Conservation (phyloP, 805 yeast genomes). For the Candida manassasensis region DNA sequence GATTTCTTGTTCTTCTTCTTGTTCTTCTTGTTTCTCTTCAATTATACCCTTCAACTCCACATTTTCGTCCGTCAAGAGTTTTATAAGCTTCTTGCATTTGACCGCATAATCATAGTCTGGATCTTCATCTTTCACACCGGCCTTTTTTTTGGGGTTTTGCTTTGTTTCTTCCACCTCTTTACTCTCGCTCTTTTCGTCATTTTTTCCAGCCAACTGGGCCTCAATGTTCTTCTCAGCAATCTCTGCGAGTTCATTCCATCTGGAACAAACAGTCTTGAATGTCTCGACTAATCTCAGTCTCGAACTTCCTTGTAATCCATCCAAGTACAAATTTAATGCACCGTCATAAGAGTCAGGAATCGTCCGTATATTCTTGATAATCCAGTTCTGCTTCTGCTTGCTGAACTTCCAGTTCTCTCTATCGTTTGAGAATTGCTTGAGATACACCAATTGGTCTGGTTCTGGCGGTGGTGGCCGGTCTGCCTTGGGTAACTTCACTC, state of each 20-base stretch:
- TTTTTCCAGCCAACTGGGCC: slow-evolving; percentile 26
- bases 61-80: slow-evolving; percentile 30
- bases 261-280: slow-evolving; percentile 40
- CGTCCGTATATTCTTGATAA: slow-evolving; percentile 53
- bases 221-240: slow-evolving; percentile 39
- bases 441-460: slow-evolving; percentile 65
- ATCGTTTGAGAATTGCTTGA: slow-evolving; percentile 55
- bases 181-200: slow-evolving; percentile 14
- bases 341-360: slow-evolving; percentile 52
- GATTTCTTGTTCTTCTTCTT: slow-evolving; percentile 40
- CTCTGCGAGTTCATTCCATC: slow-evolving; percentile 53
- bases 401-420: slow-evolving; percentile 73
- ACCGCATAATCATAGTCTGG: slow-evolving; percentile 37
- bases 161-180: slow-evolving; percentile 16
- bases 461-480: slow-evolving; percentile 73
- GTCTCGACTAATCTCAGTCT: slow-evolving; percentile 51
- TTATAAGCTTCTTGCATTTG: slow-evolving; percentile 35
- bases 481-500: slow-evolving; percentile 62
- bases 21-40: slow-evolving; percentile 11
- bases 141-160: slow-evolving; percentile 11
- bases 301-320: slow-evolving; percentile 68
- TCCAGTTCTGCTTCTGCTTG: slow-evolving; percentile 85
- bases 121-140: slow-evolving; percentile 11
- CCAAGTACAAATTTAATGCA: slow-evolving; percentile 48
- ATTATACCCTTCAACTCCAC: slow-evolving; percentile 28